phyloP scores from a whole-genome alignment of 192 early-diverging fungal genomes.

The Geosiphon pyriformis region DNA sequence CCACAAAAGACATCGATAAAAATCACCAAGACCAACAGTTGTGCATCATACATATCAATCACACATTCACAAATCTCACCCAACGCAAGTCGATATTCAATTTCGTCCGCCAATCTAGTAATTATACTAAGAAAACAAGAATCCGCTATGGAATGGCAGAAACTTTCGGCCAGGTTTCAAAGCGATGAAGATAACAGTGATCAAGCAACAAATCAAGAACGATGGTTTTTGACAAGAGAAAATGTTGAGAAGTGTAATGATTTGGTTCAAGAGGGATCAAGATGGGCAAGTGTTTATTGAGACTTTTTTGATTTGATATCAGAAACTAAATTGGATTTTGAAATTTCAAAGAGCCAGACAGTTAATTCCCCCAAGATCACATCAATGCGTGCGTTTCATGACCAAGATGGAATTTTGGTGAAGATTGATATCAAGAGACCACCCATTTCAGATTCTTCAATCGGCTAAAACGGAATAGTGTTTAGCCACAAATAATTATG shows the following conservation, averaged over 20 bases:
- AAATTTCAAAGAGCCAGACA: not conserved
- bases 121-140: not conserved
- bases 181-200: not conserved
- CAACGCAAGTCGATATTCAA: not conserved
- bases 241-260: not conserved
- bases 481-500: no score
- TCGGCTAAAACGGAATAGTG: no score
- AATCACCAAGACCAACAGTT: not conserved
- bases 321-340: not conserved
- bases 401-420: not conserved
- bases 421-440: not conserved
- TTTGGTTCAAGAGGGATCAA: not conserved
- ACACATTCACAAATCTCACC: not conserved
- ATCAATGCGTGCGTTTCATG: not conserved
- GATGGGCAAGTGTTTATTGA: not conserved
- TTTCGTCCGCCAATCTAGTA: not conserved
- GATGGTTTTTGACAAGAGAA: not conserved
- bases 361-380: not conserved
- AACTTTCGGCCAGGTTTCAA: no score
- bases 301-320: not conserved
- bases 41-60: not conserved
- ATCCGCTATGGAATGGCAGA: no score
- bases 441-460: no score
- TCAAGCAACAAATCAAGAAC: not conserved
- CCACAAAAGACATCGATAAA: not conserved